A percentile compares a stretch with the other conserved stretches of the same genome.
phyloP scores from a whole-genome alignment of 371 early-diverging fungal genomes.

The Mortierella sp. region DNA sequence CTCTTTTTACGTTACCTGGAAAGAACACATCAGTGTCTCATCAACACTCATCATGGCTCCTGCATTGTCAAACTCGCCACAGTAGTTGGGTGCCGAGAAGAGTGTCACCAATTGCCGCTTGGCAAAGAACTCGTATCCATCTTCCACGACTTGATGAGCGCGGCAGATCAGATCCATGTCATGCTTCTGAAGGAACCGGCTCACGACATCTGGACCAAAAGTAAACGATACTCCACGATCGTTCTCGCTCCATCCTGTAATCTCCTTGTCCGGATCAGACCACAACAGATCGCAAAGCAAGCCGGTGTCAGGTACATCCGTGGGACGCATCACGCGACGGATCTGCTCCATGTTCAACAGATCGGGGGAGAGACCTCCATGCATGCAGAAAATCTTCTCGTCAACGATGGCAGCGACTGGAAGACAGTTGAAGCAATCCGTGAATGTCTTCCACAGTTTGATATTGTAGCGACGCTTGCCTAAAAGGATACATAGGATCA shows the following conservation, averaged over 20 bases:
- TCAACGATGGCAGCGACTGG: slow-evolving; percentile 96
- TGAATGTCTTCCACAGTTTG: slow-evolving; percentile 94
- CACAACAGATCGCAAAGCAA: slow-evolving; percentile 94
- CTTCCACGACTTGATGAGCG: slow-evolving; percentile 97
- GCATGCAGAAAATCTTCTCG: slow-evolving; percentile 95
- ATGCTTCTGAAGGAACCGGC: slow-evolving; percentile 90
- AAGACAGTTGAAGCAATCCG: slow-evolving; percentile 93
- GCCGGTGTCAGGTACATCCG: slow-evolving; percentile 93
- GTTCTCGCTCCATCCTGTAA: slow-evolving; percentile 89
- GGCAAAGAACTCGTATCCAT: slow-evolving; percentile 96
- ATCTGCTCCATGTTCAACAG: slow-evolving; percentile 90
- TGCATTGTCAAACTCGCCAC: slow-evolving; percentile 96
- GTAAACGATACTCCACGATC: slow-evolving; percentile 93
- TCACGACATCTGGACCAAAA: slow-evolving; percentile 89
- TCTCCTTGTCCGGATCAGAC: slow-evolving; percentile 94
- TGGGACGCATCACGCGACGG: slow-evolving; percentile 89
- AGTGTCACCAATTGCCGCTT: slow-evolving; percentile 94
- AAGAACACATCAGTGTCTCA: slow-evolving; percentile 91
- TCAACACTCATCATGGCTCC: slow-evolving; percentile 99
- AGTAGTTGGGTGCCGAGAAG: slow-evolving; percentile 97
- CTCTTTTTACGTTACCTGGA: slow-evolving; percentile 63
- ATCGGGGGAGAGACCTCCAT: slow-evolving; percentile 96
- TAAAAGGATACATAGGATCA: slow-evolving; percentile 27
- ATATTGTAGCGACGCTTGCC: slow-evolving; percentile 93
- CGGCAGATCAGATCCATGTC: slow-evolving; percentile 94